Evolutionary conservation across 495 filamentous ascomycete species (phyloP).

Genomic region (Penicillium nucicola): DNA sequence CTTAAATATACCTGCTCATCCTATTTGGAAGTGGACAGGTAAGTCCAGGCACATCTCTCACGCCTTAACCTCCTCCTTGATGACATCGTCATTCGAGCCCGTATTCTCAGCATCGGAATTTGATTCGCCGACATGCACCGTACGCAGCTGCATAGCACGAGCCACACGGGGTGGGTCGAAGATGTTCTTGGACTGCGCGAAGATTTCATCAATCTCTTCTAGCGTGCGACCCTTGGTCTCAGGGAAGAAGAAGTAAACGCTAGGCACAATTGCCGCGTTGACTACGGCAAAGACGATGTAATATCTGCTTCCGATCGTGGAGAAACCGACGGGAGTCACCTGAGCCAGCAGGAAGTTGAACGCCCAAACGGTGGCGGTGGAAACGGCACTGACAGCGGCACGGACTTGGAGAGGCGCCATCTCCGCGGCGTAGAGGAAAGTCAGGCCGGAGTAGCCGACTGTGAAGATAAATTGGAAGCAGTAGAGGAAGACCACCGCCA

Average conservation of each 20-base stretch:
- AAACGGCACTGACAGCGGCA: conserved; percentile 63
- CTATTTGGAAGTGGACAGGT: too few relatives aligned
- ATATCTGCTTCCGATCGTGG: conserved; percentile 42
- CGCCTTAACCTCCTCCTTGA: conserved; percentile 1
- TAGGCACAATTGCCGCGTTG: conserved; percentile 44
- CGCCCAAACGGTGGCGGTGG: conserved; percentile 60
- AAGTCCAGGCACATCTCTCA: not conserved
- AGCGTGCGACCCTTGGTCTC: conserved; percentile 60
- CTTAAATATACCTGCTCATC: too few relatives aligned
- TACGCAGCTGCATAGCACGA: conserved; percentile 16
- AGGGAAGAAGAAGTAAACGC: conserved; percentile 57
- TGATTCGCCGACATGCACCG: not conserved
- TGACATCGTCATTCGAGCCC: not conserved
- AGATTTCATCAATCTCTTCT: conserved; percentile 77
- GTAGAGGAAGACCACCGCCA: conserved; percentile 40
- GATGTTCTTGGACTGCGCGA: conserved; percentile 34
- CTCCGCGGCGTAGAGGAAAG: conserved; percentile 61
- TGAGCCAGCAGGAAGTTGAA: conserved; percentile 45
- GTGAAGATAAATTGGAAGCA: conserved; percentile 44
- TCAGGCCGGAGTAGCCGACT: conserved; percentile 60
- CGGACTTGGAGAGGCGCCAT: conserved; percentile 65
- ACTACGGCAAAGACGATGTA: conserved; percentile 49
- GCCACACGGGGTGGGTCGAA: conserved; percentile 32
- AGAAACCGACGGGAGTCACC: conserved; percentile 44
- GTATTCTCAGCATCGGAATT: not conserved